Evolutionary conservation across 345 rosid genomes (phyloP), one percentile per base, ranked within the genome.

Genomic region (Cardamine resedifolia): DNA sequence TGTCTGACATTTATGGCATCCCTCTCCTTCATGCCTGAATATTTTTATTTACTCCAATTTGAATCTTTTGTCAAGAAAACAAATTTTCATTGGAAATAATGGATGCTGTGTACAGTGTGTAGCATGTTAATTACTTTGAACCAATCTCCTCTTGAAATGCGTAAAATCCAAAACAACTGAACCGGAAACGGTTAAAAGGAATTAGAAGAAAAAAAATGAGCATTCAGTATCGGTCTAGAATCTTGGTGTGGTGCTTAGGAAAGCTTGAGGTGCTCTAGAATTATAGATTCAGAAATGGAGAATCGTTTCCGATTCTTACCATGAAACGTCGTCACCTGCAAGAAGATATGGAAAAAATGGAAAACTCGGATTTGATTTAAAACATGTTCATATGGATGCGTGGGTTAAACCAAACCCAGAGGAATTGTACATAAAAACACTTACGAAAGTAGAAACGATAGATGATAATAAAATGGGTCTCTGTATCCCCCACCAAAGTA

Each of bases 401-500:
- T 39, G 27, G 62, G 61, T 9, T 18, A 68, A 27, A 18, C 41
- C 63, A 41, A 60, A 44, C 34, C 34, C 24, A 58, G 24, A 58
- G 18, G 19, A 31, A 44, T 45, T 45, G 58, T 59, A 28, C 61
- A 52, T 14, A 27, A 12, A 38, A 61, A 18, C 21, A 19, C 20
- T n/a, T 2, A 10, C 12, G 38, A 50, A 38, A 50, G 47, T 10
- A 45, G 18, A 58, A 58, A 58, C 27, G 50, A 48, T 36, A 55
- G 47, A 68, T 41, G 72, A 55, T 55, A 10, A 23, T 58, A 33
- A 39, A 27, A 26, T 30, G 70, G 70, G 68, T 58, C 57, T 70
- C 45, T 70, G n/a, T 70, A 10, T 20, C 67, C 66, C 74, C 55
- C 31, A 39, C 6, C 8, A 41, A 63, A 53, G 47, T 52, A 64